A percentile compares a stretch with the other conserved stretches of the same genome.
Evolutionary conservation across 2,329 filamentous ascomycete genomes (phyloP).

Genomic region (Fusarium robinianum): DNA sequence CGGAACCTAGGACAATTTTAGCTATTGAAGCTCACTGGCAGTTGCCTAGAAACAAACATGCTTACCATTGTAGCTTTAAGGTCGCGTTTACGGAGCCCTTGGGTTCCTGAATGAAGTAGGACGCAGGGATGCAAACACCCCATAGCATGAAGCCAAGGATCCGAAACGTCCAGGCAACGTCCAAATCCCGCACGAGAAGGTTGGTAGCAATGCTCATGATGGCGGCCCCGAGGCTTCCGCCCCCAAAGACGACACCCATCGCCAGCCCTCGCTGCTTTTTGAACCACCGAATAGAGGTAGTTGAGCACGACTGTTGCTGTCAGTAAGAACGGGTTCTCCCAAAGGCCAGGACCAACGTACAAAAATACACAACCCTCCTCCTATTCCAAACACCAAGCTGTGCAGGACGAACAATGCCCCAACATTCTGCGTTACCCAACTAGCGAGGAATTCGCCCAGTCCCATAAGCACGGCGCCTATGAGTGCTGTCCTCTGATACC

Average conservation of each 20-base stretch:
- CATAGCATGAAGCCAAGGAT: conserved; percentile 36
- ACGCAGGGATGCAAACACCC: conserved; percentile 38
- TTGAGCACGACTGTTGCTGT: conserved; percentile 34
- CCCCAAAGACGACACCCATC: conserved; percentile 38
- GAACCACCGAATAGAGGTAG: conserved; percentile 34
- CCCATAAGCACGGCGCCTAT: conserved; percentile 36
- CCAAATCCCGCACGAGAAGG: conserved; percentile 28
- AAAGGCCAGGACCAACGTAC: conserved; percentile 8
- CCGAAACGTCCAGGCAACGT: conserved; percentile 37
- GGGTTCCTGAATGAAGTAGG: conserved; percentile 34
- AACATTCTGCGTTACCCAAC: conserved; percentile 33
- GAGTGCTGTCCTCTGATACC: conserved; percentile 32
- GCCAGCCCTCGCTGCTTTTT: conserved; percentile 36
- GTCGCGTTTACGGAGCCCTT: conserved; percentile 10
- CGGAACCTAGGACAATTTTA: conserved; percentile 26
- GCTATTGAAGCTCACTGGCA: accelerated
- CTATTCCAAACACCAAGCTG: conserved; percentile 35
- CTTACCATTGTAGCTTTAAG: conserved; percentile 34
- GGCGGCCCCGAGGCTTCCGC: conserved; percentile 37
- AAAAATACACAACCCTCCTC: conserved; percentile 31
- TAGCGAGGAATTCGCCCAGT: conserved; percentile 37
- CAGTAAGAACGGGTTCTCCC: not conserved
- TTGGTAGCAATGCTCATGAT: conserved; percentile 37
- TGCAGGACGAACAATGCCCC: conserved; percentile 35
- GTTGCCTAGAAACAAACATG: too few species aligned